Percentiles rank a stretch among this genome's conserved stretches.
Evolutionary conservation across 768 basidiomycete genomes (phyloP).

Genomic region (Russula virescens): DNA sequence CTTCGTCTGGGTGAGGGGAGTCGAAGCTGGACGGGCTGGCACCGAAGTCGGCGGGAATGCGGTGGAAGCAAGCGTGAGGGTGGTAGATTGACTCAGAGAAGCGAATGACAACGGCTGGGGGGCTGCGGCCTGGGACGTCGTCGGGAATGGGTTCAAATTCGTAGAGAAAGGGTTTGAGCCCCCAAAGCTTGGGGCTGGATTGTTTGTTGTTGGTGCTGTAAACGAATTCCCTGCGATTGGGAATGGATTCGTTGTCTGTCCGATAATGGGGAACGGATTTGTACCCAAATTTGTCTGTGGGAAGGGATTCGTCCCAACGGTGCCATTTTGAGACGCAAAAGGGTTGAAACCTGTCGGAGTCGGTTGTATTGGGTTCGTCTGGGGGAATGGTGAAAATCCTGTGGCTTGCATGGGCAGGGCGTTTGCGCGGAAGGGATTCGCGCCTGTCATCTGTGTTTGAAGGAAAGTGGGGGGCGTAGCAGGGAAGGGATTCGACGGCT

Average conservation of each 20-base stretch:
- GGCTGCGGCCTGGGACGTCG: background rate
- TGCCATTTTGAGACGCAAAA: constrained; percentile 13
- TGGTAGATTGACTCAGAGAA: constrained; percentile 11
- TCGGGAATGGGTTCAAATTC: constrained; percentile 10
- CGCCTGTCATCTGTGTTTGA: constrained; percentile 44
- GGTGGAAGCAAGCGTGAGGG: constrained; percentile 22
- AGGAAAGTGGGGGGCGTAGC: constrained; percentile 44
- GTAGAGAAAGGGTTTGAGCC: background rate
- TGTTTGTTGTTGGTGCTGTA: background rate
- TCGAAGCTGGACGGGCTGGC: constrained; percentile 64
- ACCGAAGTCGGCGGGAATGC: constrained; percentile 25
- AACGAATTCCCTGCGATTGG: constrained; percentile 10
- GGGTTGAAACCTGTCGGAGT: constrained; percentile 18
- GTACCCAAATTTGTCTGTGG: background rate
- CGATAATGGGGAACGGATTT: constrained; percentile 9
- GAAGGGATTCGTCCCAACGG: constrained; percentile 5
- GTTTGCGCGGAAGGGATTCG: constrained; percentile 83
- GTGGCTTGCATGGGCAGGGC: constrained; percentile 34
- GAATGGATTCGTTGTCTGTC: constrained; percentile 15
- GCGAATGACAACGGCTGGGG: constrained; percentile 14
- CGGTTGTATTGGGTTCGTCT: constrained; percentile 6
- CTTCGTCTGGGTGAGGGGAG: constrained; percentile 48
- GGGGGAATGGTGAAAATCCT: constrained; percentile 20
- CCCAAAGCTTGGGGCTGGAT: background rate
- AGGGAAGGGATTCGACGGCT: constrained; percentile 30